phyloP scores from a whole-genome alignment of 2,329 filamentous ascomycete species.

The Fusarium abutilonis region DNA sequence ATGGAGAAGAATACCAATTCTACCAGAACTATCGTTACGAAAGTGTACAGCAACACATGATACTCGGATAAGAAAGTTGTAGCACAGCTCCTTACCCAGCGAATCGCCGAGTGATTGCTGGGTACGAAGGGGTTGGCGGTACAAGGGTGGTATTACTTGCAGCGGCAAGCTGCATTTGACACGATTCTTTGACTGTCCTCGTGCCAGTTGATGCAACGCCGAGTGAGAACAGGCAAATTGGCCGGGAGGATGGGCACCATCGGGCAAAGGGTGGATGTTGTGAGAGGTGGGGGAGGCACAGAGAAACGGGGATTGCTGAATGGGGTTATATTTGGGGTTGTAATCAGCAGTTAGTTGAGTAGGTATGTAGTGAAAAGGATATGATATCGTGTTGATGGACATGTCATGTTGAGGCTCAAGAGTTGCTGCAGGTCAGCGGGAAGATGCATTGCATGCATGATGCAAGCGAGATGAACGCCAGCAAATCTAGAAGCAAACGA shows the following conservation, averaged over 20 bases:
- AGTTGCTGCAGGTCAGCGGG: conserved; percentile 39
- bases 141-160: conserved; percentile 39
- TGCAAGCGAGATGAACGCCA: conserved; percentile 24
- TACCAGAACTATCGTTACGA: neutral
- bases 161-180: conserved; percentile 43
- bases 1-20: neutral
- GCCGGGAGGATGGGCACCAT: conserved; percentile 29
- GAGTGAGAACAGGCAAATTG: conserved; percentile 25
- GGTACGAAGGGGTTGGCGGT: neutral
- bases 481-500: conserved; percentile 7
- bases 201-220: conserved; percentile 40
- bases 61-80: neutral
- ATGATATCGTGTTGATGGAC: neutral
- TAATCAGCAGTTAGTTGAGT: neutral
- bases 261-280: conserved; percentile 1
- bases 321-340: conserved; percentile 8
- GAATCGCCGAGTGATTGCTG: conserved; percentile 17
- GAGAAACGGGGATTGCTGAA: conserved; percentile 7
- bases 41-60: neutral
- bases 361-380: neutral
- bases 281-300: conserved; percentile 29
- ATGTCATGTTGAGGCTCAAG: conserved; percentile 43
- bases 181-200: conserved; percentile 36
- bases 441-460: conserved; percentile 40
- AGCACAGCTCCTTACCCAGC: conserved; percentile 1